A percentile compares a stretch with the other conserved stretches of the same genome.
Evolutionary conservation across 139 green algal species (phyloP).

Genomic region (Desmodesmus armatus): DNA sequence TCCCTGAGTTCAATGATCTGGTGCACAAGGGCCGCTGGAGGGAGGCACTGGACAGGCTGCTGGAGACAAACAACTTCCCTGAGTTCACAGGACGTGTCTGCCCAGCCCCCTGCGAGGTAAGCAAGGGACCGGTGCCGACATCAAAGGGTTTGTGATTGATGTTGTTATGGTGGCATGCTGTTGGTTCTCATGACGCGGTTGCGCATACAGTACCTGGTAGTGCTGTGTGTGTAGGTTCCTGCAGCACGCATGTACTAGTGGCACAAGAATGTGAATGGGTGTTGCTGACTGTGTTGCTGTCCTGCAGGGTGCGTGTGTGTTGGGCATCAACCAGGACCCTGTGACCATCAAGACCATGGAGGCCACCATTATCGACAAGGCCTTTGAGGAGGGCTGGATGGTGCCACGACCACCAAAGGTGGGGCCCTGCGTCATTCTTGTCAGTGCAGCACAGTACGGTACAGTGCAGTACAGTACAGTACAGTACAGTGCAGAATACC

Average conservation of each 20-base stretch:
- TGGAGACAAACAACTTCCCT: constrained; percentile 99
- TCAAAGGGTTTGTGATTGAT: too few species aligned
- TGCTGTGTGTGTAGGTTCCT: too few species aligned
- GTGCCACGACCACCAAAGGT: constrained; percentile 80
- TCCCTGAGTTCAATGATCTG: constrained; percentile 98
- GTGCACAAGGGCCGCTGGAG: constrained; percentile 94
- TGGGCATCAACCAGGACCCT: constrained; percentile 98
- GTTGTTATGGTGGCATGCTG: too few species aligned
- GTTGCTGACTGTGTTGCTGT: constrained; percentile 73
- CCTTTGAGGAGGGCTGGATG: constrained; percentile 97
- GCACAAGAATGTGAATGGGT: background rate
- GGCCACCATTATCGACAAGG: constrained; percentile 95
- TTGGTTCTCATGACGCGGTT: too few species aligned
- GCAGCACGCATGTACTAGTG: too few species aligned
- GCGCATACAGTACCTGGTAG: too few species aligned
- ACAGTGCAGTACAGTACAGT: too few species aligned
- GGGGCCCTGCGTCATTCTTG: too few species aligned
- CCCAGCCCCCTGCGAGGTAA: constrained; percentile 31
- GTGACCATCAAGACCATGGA: constrained; percentile 98
- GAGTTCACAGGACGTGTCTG: constrained; percentile 90
- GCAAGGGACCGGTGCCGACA: background rate
- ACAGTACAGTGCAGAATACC: too few species aligned
- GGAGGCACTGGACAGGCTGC: constrained; percentile 91
- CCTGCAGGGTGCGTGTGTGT: constrained; percentile 95
- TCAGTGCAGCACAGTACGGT: too few species aligned